Conservation (phyloP, 2,329 filamentous ascomycete genomes). For the Fusarium nygamai region DNA sequence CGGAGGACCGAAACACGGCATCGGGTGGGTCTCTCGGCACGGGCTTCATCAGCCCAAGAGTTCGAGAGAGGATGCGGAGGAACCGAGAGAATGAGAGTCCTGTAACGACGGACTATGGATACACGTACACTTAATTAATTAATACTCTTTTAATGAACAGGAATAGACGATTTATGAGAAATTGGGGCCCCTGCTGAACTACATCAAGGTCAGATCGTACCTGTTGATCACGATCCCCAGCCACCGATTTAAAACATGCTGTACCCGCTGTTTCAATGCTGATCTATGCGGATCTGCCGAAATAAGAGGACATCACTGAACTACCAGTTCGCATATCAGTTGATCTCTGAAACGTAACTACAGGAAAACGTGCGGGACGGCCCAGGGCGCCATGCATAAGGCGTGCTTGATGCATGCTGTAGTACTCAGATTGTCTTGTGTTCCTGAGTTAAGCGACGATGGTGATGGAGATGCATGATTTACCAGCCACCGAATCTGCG, state of each 20-base stretch:
- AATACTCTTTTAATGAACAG: background rate
- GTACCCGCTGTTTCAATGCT: background rate
- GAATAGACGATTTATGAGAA: background rate
- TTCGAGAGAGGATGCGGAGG: slow-evolving; percentile 1
- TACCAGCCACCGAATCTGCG: slow-evolving; percentile 16
- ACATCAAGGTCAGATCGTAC: slow-evolving; percentile 6
- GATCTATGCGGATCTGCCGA: slow-evolving; percentile 8
- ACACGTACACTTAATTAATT: slow-evolving; percentile 10
- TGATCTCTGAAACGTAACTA: slow-evolving; percentile 3
- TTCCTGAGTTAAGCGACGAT: slow-evolving; percentile 26
- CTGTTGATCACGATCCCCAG: slow-evolving; percentile 31
- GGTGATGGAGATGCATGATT: background rate
- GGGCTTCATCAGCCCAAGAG: slow-evolving; percentile 4
- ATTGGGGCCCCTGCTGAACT: background rate
- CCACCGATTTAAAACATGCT: slow-evolving; percentile 4
- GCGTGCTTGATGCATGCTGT: background rate
- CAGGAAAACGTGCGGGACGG: slow-evolving; percentile 14
- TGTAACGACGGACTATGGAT: slow-evolving; percentile 6
- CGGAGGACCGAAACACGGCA: slow-evolving; percentile 14
- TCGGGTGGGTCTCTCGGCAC: slow-evolving; percentile 14
- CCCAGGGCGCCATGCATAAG: slow-evolving; percentile 13
- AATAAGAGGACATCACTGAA: background rate
- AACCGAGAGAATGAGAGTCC: slow-evolving; percentile 16
- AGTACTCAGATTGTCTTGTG: slow-evolving; percentile 1
- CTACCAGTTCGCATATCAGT: background rate